These are phyloP conservation scores for Fusarium poae DNA, from an alignment of 2,329 filamentous ascomycete genomes.

Conservation along the genomic window DNA sequence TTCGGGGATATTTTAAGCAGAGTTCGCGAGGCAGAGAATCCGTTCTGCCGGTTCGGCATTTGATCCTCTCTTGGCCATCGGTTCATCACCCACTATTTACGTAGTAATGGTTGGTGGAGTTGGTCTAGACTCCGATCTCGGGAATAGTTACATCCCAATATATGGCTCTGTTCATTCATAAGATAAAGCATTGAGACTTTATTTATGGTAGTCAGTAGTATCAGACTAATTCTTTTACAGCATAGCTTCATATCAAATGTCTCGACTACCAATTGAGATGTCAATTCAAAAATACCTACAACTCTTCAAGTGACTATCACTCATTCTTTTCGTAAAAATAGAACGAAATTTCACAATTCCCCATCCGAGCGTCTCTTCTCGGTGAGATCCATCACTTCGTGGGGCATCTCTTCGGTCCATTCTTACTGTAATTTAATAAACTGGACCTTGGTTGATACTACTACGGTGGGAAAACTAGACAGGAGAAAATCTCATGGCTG, in stretches of 20 bases:
- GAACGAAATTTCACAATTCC: not conserved
- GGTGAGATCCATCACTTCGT: constrained; percentile 4
- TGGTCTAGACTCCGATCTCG: constrained; percentile 14
- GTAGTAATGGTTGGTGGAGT: not conserved
- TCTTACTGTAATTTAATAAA: constrained; percentile 1
- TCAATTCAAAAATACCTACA: not conserved
- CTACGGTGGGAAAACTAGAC: not conserved
- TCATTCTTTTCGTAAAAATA: not conserved
- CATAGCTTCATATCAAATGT: not conserved
- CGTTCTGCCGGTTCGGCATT: constrained; percentile 22
- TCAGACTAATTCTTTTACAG: not conserved
- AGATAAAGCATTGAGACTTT: not conserved
- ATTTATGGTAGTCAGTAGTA: not conserved
- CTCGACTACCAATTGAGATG: not conserved
- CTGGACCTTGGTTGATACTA: not conserved
- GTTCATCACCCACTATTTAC: constrained; percentile 3
- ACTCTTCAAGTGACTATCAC: too few species aligned
- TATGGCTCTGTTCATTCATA: not conserved
- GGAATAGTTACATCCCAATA: constrained; percentile 7
- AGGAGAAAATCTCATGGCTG: not conserved
- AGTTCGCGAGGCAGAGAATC: constrained; percentile 3
- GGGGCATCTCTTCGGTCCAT: not conserved
- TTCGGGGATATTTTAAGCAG: constrained; percentile 11
- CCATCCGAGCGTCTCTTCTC: constrained; percentile 25
- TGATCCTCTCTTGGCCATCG: not conserved